Evolutionary conservation across 805 yeast species (phyloP), one percentile per base, ranked within the genome.

Genomic region (Metschnikowia amazonensis): DNA sequence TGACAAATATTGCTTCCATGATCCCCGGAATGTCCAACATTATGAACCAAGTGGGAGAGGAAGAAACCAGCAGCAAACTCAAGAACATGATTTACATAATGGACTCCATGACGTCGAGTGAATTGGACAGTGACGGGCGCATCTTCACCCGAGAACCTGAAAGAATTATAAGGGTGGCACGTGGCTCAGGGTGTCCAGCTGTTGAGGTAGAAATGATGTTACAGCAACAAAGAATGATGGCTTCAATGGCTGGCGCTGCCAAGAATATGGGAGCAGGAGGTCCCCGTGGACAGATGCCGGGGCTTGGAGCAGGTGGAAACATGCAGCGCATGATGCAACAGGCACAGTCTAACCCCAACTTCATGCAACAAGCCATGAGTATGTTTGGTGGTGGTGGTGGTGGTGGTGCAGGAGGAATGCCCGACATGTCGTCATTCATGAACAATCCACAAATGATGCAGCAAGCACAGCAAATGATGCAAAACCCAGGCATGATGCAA

Each of bases 61-160:
- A 89, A 57, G 98, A 94, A 58, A 84, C 96, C 0, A 79, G 88
- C n/a, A 76, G 78, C 45, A 77, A 84, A 60, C 75, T 92, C 70
- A 92, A 90, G 63, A 76, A 84, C 52, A 89, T 92, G 95, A 82
- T 92, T 37, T 90, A 79, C 59, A 83, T 92, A 24, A 79, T 92
- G 86, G 99, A 92, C 64, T 89, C 97, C 2, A 92, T 92, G 99
- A 92, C 97, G 1, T 83, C 82, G 53, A 74, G 84, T 59, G 99
- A 92, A 69, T 77, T 92, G 49, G 96, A 89, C 58, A 79, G 88
- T 52, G 98, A 92, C 64, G 98, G 98, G 1, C 72, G 80, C 49
- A 67, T 86, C 17, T 89, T 92, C 64, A 74, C 78, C 31, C 81
- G 82, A 43, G 82, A 90, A 65, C 98, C 98, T 5, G 75, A 83